phyloP scores from a whole-genome alignment of 164 flowering plant genomes.

The Stephania cephalantha region DNA sequence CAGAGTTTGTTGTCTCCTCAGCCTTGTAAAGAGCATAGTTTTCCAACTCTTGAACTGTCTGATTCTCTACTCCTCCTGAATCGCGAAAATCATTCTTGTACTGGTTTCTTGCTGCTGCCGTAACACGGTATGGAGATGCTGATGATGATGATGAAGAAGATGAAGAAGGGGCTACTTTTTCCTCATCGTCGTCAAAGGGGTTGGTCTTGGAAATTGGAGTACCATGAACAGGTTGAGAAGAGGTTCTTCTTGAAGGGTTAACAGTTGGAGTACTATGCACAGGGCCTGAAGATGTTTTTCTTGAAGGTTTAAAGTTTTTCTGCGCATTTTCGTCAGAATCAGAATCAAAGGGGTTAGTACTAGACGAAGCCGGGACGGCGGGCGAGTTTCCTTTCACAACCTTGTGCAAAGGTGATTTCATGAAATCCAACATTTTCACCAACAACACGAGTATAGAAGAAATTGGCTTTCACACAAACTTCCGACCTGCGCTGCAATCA shows the following conservation, averaged over 20 bases:
- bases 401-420: constrained; percentile 36
- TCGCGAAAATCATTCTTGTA: constrained; percentile 45
- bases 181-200: constrained; percentile 50
- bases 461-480: not conserved
- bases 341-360: constrained; percentile 59
- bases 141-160: constrained; percentile 16
- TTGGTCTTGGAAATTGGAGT: constrained; percentile 24
- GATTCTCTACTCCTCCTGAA: constrained; percentile 48
- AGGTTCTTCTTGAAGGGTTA: constrained; percentile 29
- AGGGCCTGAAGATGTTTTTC: constrained; percentile 46
- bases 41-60: constrained; percentile 63
- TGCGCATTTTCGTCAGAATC: constrained; percentile 37
- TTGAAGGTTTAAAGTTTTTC: constrained; percentile 22
- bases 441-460: not conserved
- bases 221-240: constrained; percentile 36
- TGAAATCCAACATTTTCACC: constrained; percentile 43
- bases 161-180: constrained; percentile 8
- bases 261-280: constrained; percentile 3
- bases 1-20: constrained; percentile 56
- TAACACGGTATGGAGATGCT: constrained; percentile 8
- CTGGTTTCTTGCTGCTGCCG: constrained; percentile 29
- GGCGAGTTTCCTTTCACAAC: constrained; percentile 35
- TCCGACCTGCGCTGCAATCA: not conserved
- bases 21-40: constrained; percentile 61
- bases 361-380: constrained; percentile 13